These are phyloP conservation scores for Endothia cerciana DNA, from an alignment of 2,329 filamentous ascomycete species.

Conservation along the genomic window DNA sequence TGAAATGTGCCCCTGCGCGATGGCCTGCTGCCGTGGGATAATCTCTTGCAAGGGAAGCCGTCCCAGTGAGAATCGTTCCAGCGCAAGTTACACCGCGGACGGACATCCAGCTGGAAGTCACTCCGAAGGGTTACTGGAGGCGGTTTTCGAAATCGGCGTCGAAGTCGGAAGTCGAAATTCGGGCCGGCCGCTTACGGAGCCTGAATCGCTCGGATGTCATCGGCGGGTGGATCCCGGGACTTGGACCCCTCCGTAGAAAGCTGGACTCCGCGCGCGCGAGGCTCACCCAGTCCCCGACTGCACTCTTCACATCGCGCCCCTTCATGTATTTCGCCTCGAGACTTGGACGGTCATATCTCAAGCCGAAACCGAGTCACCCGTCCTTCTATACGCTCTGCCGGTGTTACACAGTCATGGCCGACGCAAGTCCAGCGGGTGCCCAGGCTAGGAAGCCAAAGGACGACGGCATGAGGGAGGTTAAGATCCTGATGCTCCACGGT, in stretches of 20 bases:
- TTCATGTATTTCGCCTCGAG: conserved; percentile 18
- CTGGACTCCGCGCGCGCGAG: background rate
- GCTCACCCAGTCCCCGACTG: background rate
- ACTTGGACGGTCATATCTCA: background rate
- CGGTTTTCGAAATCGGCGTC: background rate
- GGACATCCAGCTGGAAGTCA: background rate
- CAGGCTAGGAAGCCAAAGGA: conserved; percentile 35
- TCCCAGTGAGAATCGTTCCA: background rate
- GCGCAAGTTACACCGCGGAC: background rate
- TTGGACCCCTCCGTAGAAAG: background rate
- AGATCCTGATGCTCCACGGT: conserved; percentile 80
- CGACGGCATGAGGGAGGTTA: conserved; percentile 55
- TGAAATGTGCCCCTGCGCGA: background rate
- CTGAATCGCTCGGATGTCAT: background rate
- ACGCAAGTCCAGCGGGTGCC: background rate
- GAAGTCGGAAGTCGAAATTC: background rate
- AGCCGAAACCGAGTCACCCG: background rate
- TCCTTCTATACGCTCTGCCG: background rate
- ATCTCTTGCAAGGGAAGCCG: background rate
- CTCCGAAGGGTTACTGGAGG: background rate
- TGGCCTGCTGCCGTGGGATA: background rate
- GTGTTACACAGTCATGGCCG: conserved; percentile 20
- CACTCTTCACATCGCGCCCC: background rate
- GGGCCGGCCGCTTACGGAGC: conserved; percentile 5
- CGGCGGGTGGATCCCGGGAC: conserved; percentile 8